phyloP scores from a whole-genome alignment of 805 yeast species.

The Yarrowia sp. region DNA sequence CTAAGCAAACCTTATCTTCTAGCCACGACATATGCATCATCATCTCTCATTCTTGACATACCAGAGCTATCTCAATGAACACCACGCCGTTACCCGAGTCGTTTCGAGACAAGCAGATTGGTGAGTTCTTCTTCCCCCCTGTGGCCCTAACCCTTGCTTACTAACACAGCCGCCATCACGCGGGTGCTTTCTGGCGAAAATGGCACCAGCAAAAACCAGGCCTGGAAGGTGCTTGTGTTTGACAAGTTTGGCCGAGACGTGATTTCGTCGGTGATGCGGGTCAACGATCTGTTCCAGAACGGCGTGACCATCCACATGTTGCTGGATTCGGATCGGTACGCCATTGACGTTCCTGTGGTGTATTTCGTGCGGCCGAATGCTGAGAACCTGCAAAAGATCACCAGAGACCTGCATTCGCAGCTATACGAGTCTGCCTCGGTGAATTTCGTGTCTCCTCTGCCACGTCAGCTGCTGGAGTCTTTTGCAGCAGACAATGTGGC shows the following conservation, averaged over 20 bases:
- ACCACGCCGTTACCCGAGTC: conserved; percentile 41
- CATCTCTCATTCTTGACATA: no score
- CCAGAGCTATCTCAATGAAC: not conserved
- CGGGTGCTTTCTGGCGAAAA: conserved; percentile 82
- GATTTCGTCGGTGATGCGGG: conserved; percentile 88
- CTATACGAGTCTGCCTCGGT: conserved; percentile 80
- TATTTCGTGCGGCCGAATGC: conserved; percentile 89
- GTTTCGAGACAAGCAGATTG: conserved; percentile 49
- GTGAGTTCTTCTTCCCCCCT: conserved; percentile 40
- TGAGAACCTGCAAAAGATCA: conserved; percentile 72
- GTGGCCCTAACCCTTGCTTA: not conserved
- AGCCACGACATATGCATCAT: conserved; percentile 28
- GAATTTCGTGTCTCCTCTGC: conserved; percentile 83
- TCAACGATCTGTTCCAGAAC: conserved; percentile 84
- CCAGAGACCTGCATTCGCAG: conserved; percentile 74
- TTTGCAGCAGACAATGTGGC: conserved; percentile 81
- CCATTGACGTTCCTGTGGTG: conserved; percentile 91
- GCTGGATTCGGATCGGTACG: conserved; percentile 73
- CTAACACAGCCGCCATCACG: conserved; percentile 59
- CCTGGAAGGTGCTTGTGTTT: conserved; percentile 90
- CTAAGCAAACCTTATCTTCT: not conserved
- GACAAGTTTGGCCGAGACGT: conserved; percentile 84
- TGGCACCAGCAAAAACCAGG: conserved; percentile 53
- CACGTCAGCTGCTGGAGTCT: conserved; percentile 81
- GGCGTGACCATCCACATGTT: conserved; percentile 92